Evolutionary conservation across 1,139 yeast genomes (phyloP).

Genomic region (Nakaseomyces uthaithaninus): DNA sequence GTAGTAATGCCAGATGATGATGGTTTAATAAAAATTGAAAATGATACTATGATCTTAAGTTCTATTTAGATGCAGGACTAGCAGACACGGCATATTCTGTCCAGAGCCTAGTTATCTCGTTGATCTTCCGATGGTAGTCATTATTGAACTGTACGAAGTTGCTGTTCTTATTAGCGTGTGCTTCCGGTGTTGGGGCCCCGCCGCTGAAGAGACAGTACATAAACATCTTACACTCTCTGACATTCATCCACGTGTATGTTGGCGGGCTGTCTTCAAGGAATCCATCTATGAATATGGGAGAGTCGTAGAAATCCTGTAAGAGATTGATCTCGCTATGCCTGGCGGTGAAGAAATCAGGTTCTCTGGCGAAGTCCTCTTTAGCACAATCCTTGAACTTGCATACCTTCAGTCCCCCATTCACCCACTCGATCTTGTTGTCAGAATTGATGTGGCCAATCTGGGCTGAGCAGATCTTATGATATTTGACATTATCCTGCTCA

Average conservation of each 20-base stretch:
- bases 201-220: constrained; percentile 22
- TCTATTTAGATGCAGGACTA: no score
- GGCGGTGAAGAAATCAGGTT: constrained; percentile 32
- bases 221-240: constrained; percentile 26
- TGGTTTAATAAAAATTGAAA: no score
- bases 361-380: constrained; percentile 21
- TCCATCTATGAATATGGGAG: constrained; percentile 25
- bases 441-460: constrained; percentile 10
- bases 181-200: neutral
- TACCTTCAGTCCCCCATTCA: constrained; percentile 10
- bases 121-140: neutral
- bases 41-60: no score
- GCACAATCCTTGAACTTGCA: constrained; percentile 9
- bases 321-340: constrained; percentile 23
- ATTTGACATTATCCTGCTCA: neutral
- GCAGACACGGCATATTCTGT: neutral
- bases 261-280: constrained; percentile 27
- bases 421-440: constrained; percentile 9
- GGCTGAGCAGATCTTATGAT: constrained; percentile 9
- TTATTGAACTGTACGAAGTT: neutral
- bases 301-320: constrained; percentile 31
- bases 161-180: neutral
- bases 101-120: neutral
- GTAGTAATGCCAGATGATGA: no score
- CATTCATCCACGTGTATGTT: constrained; percentile 25